Conservation (phyloP, 2,329 filamentous ascomycete species). For the Pseudogymnoascus sp. region DNA sequence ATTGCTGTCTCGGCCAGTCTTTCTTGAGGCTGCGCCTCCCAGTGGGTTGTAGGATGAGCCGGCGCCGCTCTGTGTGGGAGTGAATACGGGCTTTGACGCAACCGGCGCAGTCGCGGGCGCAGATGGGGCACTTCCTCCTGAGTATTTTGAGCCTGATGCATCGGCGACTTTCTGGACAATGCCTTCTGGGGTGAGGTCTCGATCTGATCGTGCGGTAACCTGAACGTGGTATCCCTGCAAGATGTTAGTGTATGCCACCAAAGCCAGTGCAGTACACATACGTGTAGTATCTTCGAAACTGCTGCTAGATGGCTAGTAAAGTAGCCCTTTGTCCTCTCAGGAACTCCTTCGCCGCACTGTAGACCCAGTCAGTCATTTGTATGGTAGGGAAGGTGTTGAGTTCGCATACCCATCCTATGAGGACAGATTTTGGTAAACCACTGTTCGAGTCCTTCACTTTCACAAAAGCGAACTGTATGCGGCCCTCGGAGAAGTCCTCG, state of each 20-base stretch:
- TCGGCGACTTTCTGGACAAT: slow-evolving; percentile 93
- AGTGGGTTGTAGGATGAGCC: slow-evolving; percentile 56
- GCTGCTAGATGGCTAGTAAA: slow-evolving; percentile 90
- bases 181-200: slow-evolving; percentile 75
- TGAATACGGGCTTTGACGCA: slow-evolving; percentile 86
- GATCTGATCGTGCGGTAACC: slow-evolving; percentile 86
- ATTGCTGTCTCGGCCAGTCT: slow-evolving; percentile 42
- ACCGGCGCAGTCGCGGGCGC: slow-evolving; percentile 50
- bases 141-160: slow-evolving; percentile 92
- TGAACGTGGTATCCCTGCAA: slow-evolving; percentile 84
- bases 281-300: slow-evolving; percentile 84
- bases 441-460: slow-evolving; percentile 96
- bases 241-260: slow-evolving; percentile 12
- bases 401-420: slow-evolving; percentile 71
- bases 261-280: slow-evolving; percentile 27
- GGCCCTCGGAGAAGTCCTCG: slow-evolving; percentile 94
- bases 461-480: slow-evolving; percentile 92
- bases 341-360: slow-evolving; percentile 88
- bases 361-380: slow-evolving; percentile 18
- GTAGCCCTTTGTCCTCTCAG: slow-evolving; percentile 97
- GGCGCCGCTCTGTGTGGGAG: slow-evolving; percentile 52
- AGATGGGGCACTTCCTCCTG: slow-evolving; percentile 46
- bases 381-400: not conserved
- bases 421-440: slow-evolving; percentile 76
- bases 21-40: slow-evolving; percentile 52